Evolutionary conservation across 139 green algal genomes (phyloP), one percentile per base, ranked within the genome.

Genomic region (Nannochloris sp.): DNA sequence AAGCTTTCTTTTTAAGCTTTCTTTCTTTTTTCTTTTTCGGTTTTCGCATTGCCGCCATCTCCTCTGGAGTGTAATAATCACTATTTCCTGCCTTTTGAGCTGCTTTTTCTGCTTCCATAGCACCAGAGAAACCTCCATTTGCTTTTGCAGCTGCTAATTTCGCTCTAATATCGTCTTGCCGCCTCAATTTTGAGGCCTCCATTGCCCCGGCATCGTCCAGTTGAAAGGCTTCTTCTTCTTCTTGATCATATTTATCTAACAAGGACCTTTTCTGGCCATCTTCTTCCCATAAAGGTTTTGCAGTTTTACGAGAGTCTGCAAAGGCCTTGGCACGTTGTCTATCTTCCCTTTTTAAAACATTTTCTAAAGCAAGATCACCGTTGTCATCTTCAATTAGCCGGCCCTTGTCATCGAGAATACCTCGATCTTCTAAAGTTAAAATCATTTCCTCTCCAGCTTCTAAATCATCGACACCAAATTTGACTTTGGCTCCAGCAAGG

Each of bases 201-300:
- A 83, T 27, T 1, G 44, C 29, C 0, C 76, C 76, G 0, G 37
- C 48, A 4, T 69, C 71, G 2, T 80, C 83, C 15, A 95, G 67
- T 54, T 61, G 36, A 45, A 70, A 70, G 14, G 77, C 77, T 38
- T 87, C 79, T 48, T 87, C 87, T 54, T 90, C 83, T 71, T 88
- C 79, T 45, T 95, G 85, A 71, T 96, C 89, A 64, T 95, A 95
- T 79, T 96, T 91, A 48, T 85, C 74, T 63, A 95, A 76, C 68
- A 95, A 56, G 8, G 55, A 59, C 0, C 80, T 64, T 38, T 66
- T 60, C 62, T 83, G 79, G 14, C 81, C 84, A 51, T 95, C 87
- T 75, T 95, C 87, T 48, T 86, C 83, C 78, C 82, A 95, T 55
- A 90, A 79, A 27, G 84, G 82, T 73, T 89, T 84, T 56, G 75